These are phyloP conservation scores for Candida sp. DNA, from an alignment of 1,139 yeast genomes.

Conservation along the genomic window DNA sequence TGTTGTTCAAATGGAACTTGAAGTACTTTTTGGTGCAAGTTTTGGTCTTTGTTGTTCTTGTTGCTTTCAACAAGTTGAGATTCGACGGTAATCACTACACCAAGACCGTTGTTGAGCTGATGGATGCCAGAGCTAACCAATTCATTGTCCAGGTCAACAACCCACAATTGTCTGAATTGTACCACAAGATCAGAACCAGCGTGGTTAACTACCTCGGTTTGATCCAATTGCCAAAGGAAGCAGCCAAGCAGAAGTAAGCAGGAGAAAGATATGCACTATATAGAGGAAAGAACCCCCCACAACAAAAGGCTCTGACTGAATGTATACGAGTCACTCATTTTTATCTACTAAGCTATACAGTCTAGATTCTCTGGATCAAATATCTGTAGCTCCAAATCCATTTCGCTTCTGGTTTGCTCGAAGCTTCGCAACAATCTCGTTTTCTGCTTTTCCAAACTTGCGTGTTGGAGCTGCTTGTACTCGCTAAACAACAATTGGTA, in stretches of 20 bases:
- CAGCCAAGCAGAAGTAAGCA: constrained; percentile 5
- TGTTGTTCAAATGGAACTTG: constrained; percentile 27
- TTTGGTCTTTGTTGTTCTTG: constrained; percentile 29
- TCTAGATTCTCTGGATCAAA: constrained; percentile 12
- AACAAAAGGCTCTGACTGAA: too few species aligned
- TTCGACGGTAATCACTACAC: constrained; percentile 47
- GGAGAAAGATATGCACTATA: too few species aligned
- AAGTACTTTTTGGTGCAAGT: constrained; percentile 20
- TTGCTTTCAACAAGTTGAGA: constrained; percentile 50
- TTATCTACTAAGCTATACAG: neutral
- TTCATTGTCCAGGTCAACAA: constrained; percentile 23
- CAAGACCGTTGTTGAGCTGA: constrained; percentile 38
- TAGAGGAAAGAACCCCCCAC: too few species aligned
- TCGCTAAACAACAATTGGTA: constrained; percentile 12
- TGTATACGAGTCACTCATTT: neutral
- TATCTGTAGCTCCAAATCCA: constrained; percentile 9
- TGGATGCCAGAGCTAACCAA: constrained; percentile 38
- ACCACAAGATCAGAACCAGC: constrained; percentile 3
- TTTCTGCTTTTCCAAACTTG: constrained; percentile 5
- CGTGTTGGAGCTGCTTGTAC: constrained; percentile 1
- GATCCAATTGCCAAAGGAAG: constrained; percentile 13
- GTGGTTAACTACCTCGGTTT: constrained; percentile 1
- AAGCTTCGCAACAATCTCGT: constrained; percentile 6
- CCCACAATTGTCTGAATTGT: constrained; percentile 21
- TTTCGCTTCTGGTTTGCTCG: neutral